Conservation (phyloP, 331 rosid species). For the Malus hybrid region DNA sequence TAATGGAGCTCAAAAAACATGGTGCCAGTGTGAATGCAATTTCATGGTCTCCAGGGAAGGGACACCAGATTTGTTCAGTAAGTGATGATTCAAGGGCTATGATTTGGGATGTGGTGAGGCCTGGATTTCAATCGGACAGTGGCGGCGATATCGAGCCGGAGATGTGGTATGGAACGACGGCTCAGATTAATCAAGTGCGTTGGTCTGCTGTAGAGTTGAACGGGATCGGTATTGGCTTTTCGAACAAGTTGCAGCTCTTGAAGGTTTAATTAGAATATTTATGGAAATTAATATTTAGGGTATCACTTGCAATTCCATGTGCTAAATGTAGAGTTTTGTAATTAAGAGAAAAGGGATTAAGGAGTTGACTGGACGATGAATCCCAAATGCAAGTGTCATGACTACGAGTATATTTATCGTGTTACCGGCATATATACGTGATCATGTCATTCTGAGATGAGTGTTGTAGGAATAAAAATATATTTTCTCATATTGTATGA, state of each 20-base stretch:
- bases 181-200: slow-evolving; percentile 52
- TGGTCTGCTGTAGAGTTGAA: slow-evolving; percentile 53
- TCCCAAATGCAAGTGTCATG: not conserved
- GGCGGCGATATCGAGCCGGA: slow-evolving; percentile 31
- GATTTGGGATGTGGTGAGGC: slow-evolving; percentile 57
- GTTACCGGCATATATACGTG: no score
- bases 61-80: slow-evolving; percentile 43
- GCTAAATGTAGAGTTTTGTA: not conserved
- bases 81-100: slow-evolving; percentile 59
- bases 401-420: not conserved
- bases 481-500: no score
- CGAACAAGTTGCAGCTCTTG: slow-evolving; percentile 45
- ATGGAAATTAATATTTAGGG: not conserved
- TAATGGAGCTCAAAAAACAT: slow-evolving; percentile 45
- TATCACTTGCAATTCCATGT: not conserved
- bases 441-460: no score
- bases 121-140: slow-evolving; percentile 1
- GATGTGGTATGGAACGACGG: slow-evolving; percentile 44
- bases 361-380: not conserved
- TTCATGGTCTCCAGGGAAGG: slow-evolving; percentile 51
- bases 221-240: slow-evolving; percentile 46
- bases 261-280: slow-evolving; percentile 26
- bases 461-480: no score
- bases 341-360: not conserved
- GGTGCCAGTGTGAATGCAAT: slow-evolving; percentile 48